Base-by-base conservation (phyloP, 148 eudicot genomes). In the Agrostemma githago region DNA sequence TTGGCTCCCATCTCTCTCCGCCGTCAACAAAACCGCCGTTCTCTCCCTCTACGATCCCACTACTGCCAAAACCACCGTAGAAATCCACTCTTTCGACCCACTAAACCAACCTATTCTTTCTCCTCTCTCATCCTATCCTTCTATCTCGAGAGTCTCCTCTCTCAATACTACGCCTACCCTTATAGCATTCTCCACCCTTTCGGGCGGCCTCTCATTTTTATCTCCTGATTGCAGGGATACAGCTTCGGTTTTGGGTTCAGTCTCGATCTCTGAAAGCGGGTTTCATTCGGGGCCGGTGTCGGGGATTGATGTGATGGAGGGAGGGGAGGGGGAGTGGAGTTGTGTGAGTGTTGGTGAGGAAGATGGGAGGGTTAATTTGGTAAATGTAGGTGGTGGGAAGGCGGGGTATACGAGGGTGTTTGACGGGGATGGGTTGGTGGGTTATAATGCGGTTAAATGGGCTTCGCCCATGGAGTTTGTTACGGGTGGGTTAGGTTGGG, bases 311-410 rank as follows among this genome's bases (percentile, higher is more conserved):
- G 70, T 90, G 77, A 73, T 78, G 81, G 93, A 84, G 43, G 83
- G 80, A 60, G 92, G 88, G 64, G 80, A 68, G 86, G 88, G 71
- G 78, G 92, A 83, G 53, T 81, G 79, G 62, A 88, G 87, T 65
- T 89, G 86, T 77, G 88, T 90, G 64, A 81, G 83, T 78, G 98
- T 90, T 20, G 98, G 98, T 42, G 92, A 88, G 48, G 95, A 88
- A 56, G 95, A 93, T 82, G 98, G 98, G 87, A 89, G 91, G 83
- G 88, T 91, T 46, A 85, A 88, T 84, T 72, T 88, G 89, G 88
- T 89, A 38, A 83, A 65, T 68, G 56, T 88, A 2, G 86, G 76
- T 3, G 82, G 72, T 21, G 72, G 77, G 63, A 74, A 65, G 40
- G 57, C 75, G 75, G 72, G 74, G 56, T 73, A 37, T 76, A 54